Percentiles rank a stretch among this genome's conserved stretches.
Evolutionary conservation across 2,329 filamentous ascomycete species (phyloP).

Genomic region (Apiospora sp.): DNA sequence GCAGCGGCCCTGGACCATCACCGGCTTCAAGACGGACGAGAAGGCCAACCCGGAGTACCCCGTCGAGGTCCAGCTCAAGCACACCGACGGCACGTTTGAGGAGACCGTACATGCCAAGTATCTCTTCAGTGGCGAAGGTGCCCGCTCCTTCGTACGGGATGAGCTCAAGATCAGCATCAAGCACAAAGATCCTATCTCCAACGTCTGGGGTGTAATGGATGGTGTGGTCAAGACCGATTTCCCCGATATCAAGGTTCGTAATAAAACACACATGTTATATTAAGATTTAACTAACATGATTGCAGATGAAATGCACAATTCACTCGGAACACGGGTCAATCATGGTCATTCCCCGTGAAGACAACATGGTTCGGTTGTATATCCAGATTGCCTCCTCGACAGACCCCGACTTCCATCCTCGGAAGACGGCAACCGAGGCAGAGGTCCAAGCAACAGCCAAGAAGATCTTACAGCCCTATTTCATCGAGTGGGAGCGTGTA

Average conservation of each 20-base stretch:
- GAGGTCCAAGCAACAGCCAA: conserved; percentile 72
- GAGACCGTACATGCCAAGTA: conserved; percentile 77
- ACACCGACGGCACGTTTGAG: conserved; percentile 74
- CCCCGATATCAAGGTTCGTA: conserved; percentile 74
- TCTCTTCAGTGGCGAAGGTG: conserved; percentile 75
- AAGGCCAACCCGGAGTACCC: conserved; percentile 71
- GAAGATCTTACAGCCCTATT: conserved; percentile 71
- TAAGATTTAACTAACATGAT: conserved; percentile 51
- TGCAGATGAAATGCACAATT: conserved; percentile 76
- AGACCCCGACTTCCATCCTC: conserved; percentile 67
- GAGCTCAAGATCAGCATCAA: conserved; percentile 75
- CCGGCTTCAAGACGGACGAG: conserved; percentile 66
- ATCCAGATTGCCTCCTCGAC: conserved; percentile 72
- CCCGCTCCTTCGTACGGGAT: conserved; percentile 70
- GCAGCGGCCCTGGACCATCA: conserved; percentile 71
- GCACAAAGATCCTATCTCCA: conserved; percentile 72
- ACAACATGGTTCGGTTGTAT: conserved; percentile 73
- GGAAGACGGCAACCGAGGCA: conserved; percentile 68
- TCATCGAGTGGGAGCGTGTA: conserved; percentile 70
- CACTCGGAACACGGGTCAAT: conserved; percentile 78
- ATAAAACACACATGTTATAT: not conserved
- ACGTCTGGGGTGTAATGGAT: conserved; percentile 82
- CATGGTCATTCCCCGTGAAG: conserved; percentile 80
- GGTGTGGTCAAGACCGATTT: conserved; percentile 77
- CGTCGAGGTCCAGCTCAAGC: conserved; percentile 79